Evolutionary conservation across 805 yeast species (phyloP), one percentile per base, ranked within the genome.

Genomic region (Suhomyces sp.): DNA sequence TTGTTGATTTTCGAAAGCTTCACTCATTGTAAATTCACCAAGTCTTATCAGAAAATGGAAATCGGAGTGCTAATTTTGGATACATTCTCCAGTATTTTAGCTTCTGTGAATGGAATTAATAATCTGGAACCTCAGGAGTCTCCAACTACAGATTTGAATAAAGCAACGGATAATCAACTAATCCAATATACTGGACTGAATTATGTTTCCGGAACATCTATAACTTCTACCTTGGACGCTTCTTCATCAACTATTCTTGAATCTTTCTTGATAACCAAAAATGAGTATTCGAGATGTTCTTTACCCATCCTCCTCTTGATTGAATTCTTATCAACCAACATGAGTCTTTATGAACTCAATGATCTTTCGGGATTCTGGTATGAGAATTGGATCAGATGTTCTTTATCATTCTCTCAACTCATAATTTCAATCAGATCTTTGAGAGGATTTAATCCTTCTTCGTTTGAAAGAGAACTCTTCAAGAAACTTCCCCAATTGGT

Each of bases 1-100:
- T 68, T 88, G n/a, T 81, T 80, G 49, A 80, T 88, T 0, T 89
- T 85, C 68, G 97, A 90, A 61, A 84, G 88, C 58, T 88, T 85
- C 58, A 70, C 78, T 3, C 82, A 79, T 62, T 90, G 96, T 88
- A 80, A 83, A 57, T 91, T 83, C 66, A 70, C 73, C 29, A 66
- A 78, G 9, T 70, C 81, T 1, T 67, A 72, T 46, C 88, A 90
- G 61, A 82, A 84, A 55, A 74, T 82, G 57, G 79, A 83, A 58
- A 73, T 90, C 44, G 90, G 92, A 0, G 70, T 77, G 5, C 69
- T 74, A 48, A 74, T 84, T 5, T 71, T 86, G 12, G 76, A 75
- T 23, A 71, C 84, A 2, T 87, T 90, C 62, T 69, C 79, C 9
- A 78, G 77, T 36, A 76, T 88, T 2, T 63, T 89, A 44, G 69